A percentile compares a stretch with the other conserved stretches of the same genome.
These are phyloP conservation scores for Ophidiomyces ophidiicola DNA, from an alignment of 2,329 filamentous ascomycete species.

Conservation along the genomic window DNA sequence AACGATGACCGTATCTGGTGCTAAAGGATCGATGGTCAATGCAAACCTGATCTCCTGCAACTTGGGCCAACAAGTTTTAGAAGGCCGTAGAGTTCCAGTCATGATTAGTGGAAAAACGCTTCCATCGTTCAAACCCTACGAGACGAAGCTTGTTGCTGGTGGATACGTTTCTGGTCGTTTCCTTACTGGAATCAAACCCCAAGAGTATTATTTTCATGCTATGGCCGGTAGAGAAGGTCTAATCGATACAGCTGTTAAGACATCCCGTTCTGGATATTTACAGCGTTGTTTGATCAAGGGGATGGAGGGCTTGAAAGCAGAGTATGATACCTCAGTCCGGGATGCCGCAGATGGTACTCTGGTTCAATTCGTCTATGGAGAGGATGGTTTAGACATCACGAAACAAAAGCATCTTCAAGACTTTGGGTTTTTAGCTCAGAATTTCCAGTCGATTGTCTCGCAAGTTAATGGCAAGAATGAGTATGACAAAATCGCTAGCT, in stretches of 20 bases:
- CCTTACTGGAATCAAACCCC: slow-evolving; percentile 90
- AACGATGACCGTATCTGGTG: slow-evolving; percentile 92
- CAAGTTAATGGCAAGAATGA: slow-evolving; percentile 56
- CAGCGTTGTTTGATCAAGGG: slow-evolving; percentile 97
- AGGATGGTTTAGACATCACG: slow-evolving; percentile 86
- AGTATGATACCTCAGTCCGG: slow-evolving; percentile 87
- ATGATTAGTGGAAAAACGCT: slow-evolving; percentile 98
- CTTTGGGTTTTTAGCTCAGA: slow-evolving; percentile 81
- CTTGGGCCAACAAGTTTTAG: slow-evolving; percentile 87
- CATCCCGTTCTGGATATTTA: slow-evolving; percentile 88
- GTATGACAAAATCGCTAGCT: slow-evolving; percentile 48
- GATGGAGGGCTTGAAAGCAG: slow-evolving; percentile 85
- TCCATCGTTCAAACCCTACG: slow-evolving; percentile 85
- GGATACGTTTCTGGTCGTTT: slow-evolving; percentile 94
- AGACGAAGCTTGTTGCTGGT: slow-evolving; percentile 76
- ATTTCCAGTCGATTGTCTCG: slow-evolving; percentile 67
- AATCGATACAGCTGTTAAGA: slow-evolving; percentile 98
- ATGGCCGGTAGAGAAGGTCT: slow-evolving; percentile 98
- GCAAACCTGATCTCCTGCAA: slow-evolving; percentile 97
- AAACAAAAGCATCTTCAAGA: slow-evolving; percentile 86
- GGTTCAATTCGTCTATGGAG: slow-evolving; percentile 91
- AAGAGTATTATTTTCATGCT: slow-evolving; percentile 98
- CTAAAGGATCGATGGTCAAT: slow-evolving; percentile 86
- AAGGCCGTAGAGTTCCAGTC: slow-evolving; percentile 83
- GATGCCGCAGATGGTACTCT: slow-evolving; percentile 79